phyloP scores from a whole-genome alignment of 2,329 filamentous ascomycete species.

The Fusarium caatingaense region DNA sequence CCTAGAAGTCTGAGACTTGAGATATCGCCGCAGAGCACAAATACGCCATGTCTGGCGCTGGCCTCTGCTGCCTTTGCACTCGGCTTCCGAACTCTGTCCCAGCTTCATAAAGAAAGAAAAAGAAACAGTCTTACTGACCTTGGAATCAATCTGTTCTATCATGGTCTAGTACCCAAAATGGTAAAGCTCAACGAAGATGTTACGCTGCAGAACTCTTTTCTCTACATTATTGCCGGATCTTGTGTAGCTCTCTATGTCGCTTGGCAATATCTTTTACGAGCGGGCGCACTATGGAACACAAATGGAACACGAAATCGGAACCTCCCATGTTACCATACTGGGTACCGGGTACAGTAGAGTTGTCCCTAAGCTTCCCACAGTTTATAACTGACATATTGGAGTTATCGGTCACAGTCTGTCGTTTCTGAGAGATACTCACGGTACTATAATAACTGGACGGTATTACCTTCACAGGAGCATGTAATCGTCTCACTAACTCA shows the following conservation, averaged over 20 bases:
- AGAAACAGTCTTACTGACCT: too few relatives aligned
- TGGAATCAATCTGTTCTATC: too few relatives aligned
- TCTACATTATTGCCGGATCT: rapidly evolving
- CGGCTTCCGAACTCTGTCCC: too few relatives aligned
- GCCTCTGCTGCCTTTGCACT: too few relatives aligned
- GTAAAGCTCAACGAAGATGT: not conserved
- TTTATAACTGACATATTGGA: rapidly evolving
- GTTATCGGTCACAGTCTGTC: not conserved
- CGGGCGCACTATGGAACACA: not conserved
- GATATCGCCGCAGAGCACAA: too few relatives aligned
- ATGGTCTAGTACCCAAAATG: too few relatives aligned
- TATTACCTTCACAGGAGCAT: too few relatives aligned
- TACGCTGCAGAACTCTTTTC: rapidly evolving
- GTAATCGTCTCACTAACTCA: not conserved
- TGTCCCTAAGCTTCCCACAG: too few relatives aligned
- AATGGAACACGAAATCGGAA: not conserved
- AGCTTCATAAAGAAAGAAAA: too few relatives aligned
- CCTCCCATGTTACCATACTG: conserved; percentile 6
- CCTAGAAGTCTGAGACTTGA: too few relatives aligned
- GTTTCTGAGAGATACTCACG: not conserved
- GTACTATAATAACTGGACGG: not conserved
- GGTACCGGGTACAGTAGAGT: conserved; percentile 2
- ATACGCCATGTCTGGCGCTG: too few relatives aligned
- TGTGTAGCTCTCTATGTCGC: not conserved
- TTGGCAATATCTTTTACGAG: not conserved